Conservation (phyloP, 1,284 basidiomycete genomes). For the Sporisorium graminicola region DNA sequence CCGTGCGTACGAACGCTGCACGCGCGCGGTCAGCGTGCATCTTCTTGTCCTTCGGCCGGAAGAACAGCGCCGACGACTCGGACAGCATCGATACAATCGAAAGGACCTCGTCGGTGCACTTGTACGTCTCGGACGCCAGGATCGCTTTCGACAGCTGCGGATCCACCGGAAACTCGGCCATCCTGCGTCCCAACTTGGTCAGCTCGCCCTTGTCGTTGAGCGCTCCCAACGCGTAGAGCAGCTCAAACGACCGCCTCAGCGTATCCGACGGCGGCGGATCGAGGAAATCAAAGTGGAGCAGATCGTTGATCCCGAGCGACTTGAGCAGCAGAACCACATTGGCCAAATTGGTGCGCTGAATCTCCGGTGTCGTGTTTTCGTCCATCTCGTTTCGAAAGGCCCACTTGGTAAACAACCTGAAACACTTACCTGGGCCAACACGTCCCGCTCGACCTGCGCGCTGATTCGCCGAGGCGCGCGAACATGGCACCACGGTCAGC, state of each 20-base stretch:
- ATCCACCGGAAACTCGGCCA: slow-evolving; percentile 99
- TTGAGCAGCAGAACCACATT: slow-evolving; percentile 76
- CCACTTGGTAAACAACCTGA: slow-evolving; percentile 81
- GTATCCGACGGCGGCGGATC: slow-evolving; percentile 89
- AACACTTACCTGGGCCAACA: slow-evolving; percentile 97
- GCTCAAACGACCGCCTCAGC: slow-evolving; percentile 92
- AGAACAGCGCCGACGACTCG: slow-evolving; percentile 93
- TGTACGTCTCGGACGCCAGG: slow-evolving; percentile 91
- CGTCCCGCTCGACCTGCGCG: slow-evolving; percentile 96
- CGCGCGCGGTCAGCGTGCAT: slow-evolving; percentile 83
- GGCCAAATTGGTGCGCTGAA: slow-evolving; percentile 73
- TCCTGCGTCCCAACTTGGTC: slow-evolving; percentile 92
- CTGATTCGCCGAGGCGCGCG: slow-evolving; percentile 95
- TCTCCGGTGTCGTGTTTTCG: slow-evolving; percentile 76
- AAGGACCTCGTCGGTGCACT: slow-evolving; percentile 96
- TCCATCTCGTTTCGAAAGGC: slow-evolving; percentile 77
- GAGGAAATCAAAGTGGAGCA: slow-evolving; percentile 77
- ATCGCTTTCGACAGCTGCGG: slow-evolving; percentile 97
- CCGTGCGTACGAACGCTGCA: slow-evolving; percentile 89
- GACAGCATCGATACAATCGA: slow-evolving; percentile 98
- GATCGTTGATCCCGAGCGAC: slow-evolving; percentile 76
- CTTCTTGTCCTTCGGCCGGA: slow-evolving; percentile 88
- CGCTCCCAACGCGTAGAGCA: slow-evolving; percentile 94
- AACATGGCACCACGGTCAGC: slow-evolving; percentile 75
- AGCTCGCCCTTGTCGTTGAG: slow-evolving; percentile 95